phyloP scores from a whole-genome alignment of 2,329 filamentous ascomycete species.

The Stachybotrys echinatus region DNA sequence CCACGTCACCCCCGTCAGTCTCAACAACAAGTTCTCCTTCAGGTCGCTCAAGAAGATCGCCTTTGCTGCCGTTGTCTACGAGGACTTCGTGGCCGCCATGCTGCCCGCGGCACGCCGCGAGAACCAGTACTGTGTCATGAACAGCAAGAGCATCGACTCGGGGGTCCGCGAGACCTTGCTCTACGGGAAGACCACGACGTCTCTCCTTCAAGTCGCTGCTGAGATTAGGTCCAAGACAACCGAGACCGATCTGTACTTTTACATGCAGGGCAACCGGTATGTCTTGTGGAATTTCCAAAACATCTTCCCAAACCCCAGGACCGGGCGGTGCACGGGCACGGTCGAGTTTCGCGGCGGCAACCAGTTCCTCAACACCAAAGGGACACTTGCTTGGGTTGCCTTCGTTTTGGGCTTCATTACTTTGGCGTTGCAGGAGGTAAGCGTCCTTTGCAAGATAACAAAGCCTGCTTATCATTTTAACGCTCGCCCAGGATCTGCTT shows the following conservation, averaged over 20 bases:
- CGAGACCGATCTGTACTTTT: slow-evolving; percentile 26
- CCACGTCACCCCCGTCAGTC: slow-evolving; percentile 29
- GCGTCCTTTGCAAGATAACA: slow-evolving; percentile 2
- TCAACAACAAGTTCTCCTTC: slow-evolving; percentile 28
- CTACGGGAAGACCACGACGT: slow-evolving; percentile 18
- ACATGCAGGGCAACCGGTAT: slow-evolving; percentile 33
- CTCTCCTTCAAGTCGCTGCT: slow-evolving; percentile 21
- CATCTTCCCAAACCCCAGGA: slow-evolving; percentile 30
- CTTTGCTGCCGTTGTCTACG: slow-evolving; percentile 27
- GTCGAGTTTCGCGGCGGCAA: slow-evolving; percentile 34
- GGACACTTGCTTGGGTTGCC: slow-evolving; percentile 31
- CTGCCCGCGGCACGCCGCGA: slow-evolving; percentile 25
- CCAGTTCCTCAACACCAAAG: slow-evolving; percentile 30
- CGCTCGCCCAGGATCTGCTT: slow-evolving; percentile 21
- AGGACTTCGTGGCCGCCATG: slow-evolving; percentile 25
- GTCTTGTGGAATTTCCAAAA: slow-evolving; percentile 36
- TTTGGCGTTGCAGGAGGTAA: slow-evolving; percentile 27
- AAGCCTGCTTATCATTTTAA: background rate
- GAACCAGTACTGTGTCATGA: slow-evolving; percentile 29
- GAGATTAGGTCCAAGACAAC: slow-evolving; percentile 17
- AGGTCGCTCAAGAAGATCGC: slow-evolving; percentile 29
- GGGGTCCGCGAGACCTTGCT: slow-evolving; percentile 21
- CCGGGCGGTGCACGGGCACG: slow-evolving; percentile 28
- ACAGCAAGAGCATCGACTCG: slow-evolving; percentile 23
- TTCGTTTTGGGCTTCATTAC: slow-evolving; percentile 33